These are phyloP conservation scores for Naematelia aurantialba DNA, from an alignment of 768 basidiomycete species.

Conservation along the genomic window DNA sequence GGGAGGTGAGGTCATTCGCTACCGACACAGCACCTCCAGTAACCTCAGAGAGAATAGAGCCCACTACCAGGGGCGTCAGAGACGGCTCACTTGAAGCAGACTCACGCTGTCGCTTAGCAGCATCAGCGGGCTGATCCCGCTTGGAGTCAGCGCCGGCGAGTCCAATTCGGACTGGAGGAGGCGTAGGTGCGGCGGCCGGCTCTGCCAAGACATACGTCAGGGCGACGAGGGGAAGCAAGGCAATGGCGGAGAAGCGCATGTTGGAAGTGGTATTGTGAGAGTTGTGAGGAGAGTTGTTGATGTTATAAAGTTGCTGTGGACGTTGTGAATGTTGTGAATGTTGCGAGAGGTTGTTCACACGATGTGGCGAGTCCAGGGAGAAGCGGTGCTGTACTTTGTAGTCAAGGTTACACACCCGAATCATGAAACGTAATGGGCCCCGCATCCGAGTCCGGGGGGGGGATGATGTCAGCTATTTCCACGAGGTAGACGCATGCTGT, in stretches of 20 bases:
- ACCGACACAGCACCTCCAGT: conserved; percentile 9
- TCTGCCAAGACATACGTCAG: not conserved
- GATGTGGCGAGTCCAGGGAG: no score
- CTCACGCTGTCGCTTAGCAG: not conserved
- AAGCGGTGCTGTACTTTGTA: no score
- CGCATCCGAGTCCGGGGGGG: no score
- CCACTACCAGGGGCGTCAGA: conserved; percentile 1
- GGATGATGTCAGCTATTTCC: no score
- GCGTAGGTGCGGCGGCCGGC: conserved; percentile 4
- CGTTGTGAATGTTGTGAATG: no score
- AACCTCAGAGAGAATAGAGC: conserved; percentile 4
- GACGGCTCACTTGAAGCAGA: not conserved
- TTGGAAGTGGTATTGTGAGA: conserved; percentile 1
- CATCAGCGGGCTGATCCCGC: conserved; percentile 2
- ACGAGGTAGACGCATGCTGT: no score
- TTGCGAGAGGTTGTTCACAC: no score
- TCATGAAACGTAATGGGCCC: no score
- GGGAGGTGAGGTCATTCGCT: conserved; percentile 13
- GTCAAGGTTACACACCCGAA: no score
- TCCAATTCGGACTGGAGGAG: not conserved
- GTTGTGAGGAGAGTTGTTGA: not conserved
- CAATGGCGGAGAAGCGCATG: conserved; percentile 11
- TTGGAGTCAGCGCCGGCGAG: not conserved
- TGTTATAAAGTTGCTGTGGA: no score
- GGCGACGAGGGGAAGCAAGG: conserved; percentile 9